Evolutionary conservation across 2,329 filamentous ascomycete genomes (phyloP).

Genomic region (Xylariaceae sp.): DNA sequence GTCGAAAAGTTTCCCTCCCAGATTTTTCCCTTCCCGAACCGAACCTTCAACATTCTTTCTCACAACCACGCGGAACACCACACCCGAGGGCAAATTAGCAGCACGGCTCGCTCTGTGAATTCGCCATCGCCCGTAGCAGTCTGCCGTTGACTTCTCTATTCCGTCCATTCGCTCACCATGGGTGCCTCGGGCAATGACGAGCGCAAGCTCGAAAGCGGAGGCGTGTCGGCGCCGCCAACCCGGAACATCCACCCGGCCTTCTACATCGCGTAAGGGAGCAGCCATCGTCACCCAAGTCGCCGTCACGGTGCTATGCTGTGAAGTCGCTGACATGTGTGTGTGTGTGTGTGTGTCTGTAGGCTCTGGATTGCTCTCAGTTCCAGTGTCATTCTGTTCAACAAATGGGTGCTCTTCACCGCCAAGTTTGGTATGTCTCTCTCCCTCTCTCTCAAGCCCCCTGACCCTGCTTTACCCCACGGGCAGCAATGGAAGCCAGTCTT

Average conservation of each 20-base stretch:
- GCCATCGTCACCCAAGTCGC: not conserved
- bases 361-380: constrained; percentile 85
- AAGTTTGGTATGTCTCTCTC: constrained; percentile 60
- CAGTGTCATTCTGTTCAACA: constrained; percentile 87
- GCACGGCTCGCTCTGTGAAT: not conserved
- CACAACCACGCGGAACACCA: constrained; percentile 1
- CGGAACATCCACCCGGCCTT: constrained; percentile 24
- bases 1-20: constrained; percentile 7
- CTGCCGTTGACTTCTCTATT: not conserved
- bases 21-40: constrained; percentile 11
- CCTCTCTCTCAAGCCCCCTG: too few species aligned
- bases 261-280: constrained; percentile 24
- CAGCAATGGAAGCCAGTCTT: not conserved
- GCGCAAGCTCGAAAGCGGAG: constrained; percentile 26
- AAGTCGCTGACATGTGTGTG: constrained; percentile 4
- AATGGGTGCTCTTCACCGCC: constrained; percentile 74
- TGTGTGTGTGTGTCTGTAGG: constrained; percentile 28
- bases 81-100: constrained; percentile 3
- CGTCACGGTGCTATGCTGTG: not conserved
- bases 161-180: constrained; percentile 14
- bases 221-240: constrained; percentile 15
- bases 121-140: constrained; percentile 1
- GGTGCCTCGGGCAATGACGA: constrained; percentile 19
- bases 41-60: not conserved
- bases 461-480: constrained; percentile 1